Conservation (phyloP, 2,329 filamentous ascomycete genomes). For the Fusarium setosum region DNA sequence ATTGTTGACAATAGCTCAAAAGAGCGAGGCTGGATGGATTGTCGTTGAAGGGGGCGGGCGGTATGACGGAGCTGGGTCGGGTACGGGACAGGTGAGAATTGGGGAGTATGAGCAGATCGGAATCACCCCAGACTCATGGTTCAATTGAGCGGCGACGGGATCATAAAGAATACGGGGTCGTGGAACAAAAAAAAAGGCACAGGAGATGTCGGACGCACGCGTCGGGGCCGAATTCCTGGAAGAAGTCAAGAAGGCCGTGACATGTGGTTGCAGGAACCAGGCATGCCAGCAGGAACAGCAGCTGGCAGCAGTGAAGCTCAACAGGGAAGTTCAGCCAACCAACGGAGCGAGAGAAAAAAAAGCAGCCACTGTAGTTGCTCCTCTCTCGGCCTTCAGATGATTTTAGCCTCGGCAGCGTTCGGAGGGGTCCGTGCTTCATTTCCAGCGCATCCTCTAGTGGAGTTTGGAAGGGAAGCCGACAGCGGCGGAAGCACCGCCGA, state of each 20-base stretch:
- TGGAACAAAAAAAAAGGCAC: conserved; percentile 24
- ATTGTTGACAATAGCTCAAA: conserved; percentile 3
- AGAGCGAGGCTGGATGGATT: conserved; percentile 9
- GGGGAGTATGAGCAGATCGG: conserved; percentile 19
- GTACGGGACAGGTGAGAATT: conserved; percentile 16
- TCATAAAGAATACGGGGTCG: conserved; percentile 15
- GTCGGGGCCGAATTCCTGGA: conserved; percentile 38
- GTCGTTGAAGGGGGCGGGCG: conserved; percentile 9
- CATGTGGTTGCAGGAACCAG: conserved; percentile 39
- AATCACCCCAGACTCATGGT: conserved; percentile 38
- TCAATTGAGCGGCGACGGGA: conserved; percentile 25
- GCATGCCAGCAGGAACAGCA: conserved; percentile 2
- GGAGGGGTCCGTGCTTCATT: conserved; percentile 27
- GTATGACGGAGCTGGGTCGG: conserved; percentile 18
- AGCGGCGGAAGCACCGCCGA: conserved; percentile 32
- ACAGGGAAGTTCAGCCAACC: conserved; percentile 25
- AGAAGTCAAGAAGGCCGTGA: conserved; percentile 35
- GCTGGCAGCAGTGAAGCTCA: conserved; percentile 24
- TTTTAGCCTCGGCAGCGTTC: conserved; percentile 41
- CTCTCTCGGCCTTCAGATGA: conserved; percentile 17
- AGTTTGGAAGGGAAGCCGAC: conserved; percentile 23
- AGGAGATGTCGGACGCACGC: conserved; percentile 38
- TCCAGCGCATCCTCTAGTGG: conserved; percentile 21
- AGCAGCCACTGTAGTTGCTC: conserved; percentile 10
- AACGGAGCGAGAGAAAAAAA: conserved; percentile 19